Percentiles rank a stretch among this genome's conserved stretches.
These are phyloP conservation scores for Aureococcus anophagefferens DNA, from an alignment of 108 stramenopile genomes.

Conservation along the genomic window DNA sequence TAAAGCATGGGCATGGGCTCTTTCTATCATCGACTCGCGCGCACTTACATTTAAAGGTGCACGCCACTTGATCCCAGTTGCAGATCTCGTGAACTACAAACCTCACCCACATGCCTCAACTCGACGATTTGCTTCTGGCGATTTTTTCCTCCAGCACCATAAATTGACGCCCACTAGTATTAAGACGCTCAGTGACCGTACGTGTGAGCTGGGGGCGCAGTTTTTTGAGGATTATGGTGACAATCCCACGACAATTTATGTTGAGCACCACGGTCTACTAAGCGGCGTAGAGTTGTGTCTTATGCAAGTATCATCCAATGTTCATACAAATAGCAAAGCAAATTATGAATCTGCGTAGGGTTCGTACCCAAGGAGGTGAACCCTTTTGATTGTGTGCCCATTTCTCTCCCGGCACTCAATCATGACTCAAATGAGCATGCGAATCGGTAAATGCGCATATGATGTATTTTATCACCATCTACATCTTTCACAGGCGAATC, in stretches of 20 bases:
- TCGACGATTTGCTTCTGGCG: background rate
- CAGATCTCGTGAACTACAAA: background rate
- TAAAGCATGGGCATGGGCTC: too few relatives aligned
- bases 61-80: background rate
- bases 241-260: slow-evolving; percentile 6
- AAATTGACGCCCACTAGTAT: background rate
- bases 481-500: too few relatives aligned
- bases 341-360: too few relatives aligned
- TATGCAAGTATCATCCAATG: too few relatives aligned
- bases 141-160: background rate
- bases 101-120: background rate
- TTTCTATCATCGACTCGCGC: too few relatives aligned
- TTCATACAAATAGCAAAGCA: too few relatives aligned
- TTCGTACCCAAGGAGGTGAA: slow-evolving; percentile 11
- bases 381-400: slow-evolving; percentile 9
- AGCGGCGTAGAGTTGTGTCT: too few relatives aligned
- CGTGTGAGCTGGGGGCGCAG: background rate
- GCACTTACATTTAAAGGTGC: background rate
- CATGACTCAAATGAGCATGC: background rate
- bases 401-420: background rate
- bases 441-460: too few relatives aligned
- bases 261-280: slow-evolving; percentile 20
- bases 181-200: background rate
- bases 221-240: slow-evolving; percentile 21
- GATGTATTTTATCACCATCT: too few relatives aligned